Evolutionary conservation across 352 stramenopile species (phyloP).

Genomic region (Globisporangium parvum): DNA sequence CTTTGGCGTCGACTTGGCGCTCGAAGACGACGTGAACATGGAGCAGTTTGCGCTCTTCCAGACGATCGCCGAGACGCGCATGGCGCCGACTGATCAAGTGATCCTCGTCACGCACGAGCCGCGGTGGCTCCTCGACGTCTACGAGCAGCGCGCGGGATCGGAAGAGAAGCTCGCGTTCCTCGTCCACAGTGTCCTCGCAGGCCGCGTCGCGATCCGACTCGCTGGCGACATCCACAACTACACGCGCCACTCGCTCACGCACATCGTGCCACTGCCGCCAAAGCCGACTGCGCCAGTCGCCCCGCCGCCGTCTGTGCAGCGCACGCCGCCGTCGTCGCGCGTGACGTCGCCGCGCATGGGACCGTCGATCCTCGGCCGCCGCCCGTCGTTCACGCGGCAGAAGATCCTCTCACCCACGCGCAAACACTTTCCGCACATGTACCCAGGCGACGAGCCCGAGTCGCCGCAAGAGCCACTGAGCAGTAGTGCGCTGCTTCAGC

Average conservation of each 20-base stretch:
- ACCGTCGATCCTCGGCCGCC: conserved; percentile 6
- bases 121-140: conserved; percentile 88
- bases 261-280: not conserved
- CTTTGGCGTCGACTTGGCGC: conserved; percentile 86
- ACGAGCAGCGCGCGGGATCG: conserved; percentile 64
- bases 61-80: conserved; percentile 63
- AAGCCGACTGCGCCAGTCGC: conserved; percentile 12
- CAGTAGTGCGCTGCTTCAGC: not conserved
- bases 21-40: conserved; percentile 92
- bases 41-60: conserved; percentile 92
- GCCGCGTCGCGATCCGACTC: conserved; percentile 67
- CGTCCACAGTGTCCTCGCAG: conserved; percentile 68
- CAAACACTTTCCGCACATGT: conserved; percentile 83
- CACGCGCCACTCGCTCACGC: conserved; percentile 68
- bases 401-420: conserved; percentile 34
- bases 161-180: conserved; percentile 78
- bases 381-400: conserved; percentile 13
- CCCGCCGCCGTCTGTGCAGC: not conserved
- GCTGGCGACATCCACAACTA: conserved; percentile 94
- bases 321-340: not conserved
- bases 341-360: conserved; percentile 13
- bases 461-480: not conserved
- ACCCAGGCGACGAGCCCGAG: conserved; percentile 18
- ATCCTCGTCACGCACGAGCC: conserved; percentile 92
- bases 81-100: conserved; percentile 77